Conservation (phyloP, 768 basidiomycete species). For the Postia placenta region DNA sequence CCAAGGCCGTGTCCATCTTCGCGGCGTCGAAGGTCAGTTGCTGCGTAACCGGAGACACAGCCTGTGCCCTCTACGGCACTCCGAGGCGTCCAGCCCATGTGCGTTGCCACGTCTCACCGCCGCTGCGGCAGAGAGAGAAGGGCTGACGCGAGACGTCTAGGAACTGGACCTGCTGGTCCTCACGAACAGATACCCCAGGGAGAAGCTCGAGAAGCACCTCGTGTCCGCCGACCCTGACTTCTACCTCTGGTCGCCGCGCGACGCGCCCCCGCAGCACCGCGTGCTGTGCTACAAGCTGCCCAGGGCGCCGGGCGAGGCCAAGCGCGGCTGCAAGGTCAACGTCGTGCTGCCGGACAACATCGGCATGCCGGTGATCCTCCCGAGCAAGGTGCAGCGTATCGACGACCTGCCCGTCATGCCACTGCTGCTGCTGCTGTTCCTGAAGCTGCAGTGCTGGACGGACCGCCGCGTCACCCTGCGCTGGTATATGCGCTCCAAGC, state of each 20-base stretch:
- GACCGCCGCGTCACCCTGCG: constrained; percentile 24
- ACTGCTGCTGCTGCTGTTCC: constrained; percentile 20
- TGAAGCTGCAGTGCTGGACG: constrained; percentile 26
- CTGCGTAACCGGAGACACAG: constrained; percentile 21
- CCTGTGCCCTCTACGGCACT: constrained; percentile 17
- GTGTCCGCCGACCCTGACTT: constrained; percentile 26
- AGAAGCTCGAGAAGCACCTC: constrained; percentile 35
- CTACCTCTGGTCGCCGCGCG: constrained; percentile 30
- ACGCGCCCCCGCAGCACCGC: constrained; percentile 32
- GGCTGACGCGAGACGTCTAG: constrained; percentile 18
- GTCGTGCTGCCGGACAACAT: constrained; percentile 22
- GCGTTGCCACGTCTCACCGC: background rate
- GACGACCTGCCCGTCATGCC: constrained; percentile 22
- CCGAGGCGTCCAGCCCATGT: constrained; percentile 16
- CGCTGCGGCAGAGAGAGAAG: background rate
- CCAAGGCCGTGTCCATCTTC: constrained; percentile 10
- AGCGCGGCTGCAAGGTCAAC: constrained; percentile 22
- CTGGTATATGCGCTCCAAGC: constrained; percentile 29
- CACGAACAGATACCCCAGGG: constrained; percentile 25
- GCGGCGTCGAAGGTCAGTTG: constrained; percentile 6
- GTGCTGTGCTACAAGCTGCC: constrained; percentile 34
- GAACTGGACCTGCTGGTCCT: constrained; percentile 44
- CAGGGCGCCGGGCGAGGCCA: background rate
- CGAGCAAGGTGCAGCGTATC: constrained; percentile 6
- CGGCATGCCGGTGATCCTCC: constrained; percentile 19